These are phyloP conservation scores for Thielaviopsis populi DNA, from an alignment of 2,329 filamentous ascomycete species.

Conservation along the genomic window DNA sequence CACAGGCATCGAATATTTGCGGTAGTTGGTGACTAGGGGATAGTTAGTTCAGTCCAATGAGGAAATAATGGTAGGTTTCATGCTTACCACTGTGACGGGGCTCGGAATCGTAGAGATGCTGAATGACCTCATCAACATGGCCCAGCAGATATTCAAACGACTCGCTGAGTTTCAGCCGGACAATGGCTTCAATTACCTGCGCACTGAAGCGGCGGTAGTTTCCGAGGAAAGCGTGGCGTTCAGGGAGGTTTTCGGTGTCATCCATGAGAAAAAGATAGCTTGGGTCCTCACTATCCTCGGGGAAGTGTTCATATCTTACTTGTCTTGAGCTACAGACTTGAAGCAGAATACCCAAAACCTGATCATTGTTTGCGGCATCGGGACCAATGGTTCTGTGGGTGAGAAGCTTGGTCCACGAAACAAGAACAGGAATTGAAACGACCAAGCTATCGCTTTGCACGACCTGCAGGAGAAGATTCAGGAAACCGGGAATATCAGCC, in stretches of 20 bases:
- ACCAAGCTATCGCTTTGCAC: constrained; percentile 76
- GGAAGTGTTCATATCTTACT: constrained; percentile 74
- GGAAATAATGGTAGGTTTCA: not conserved
- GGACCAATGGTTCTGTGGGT: constrained; percentile 52
- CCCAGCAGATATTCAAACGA: constrained; percentile 78
- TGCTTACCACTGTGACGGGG: constrained; percentile 49
- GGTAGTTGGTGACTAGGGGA: constrained; percentile 38
- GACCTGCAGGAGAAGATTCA: constrained; percentile 65
- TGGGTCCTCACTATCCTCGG: constrained; percentile 65
- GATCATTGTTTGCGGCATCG: constrained; percentile 41
- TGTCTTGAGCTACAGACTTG: constrained; percentile 72
- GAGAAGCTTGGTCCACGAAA: constrained; percentile 76
- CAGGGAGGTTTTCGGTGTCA: constrained; percentile 87
- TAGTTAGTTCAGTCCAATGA: not conserved
- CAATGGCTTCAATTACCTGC: constrained; percentile 74
- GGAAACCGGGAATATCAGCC: constrained; percentile 55
- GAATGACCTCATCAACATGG: constrained; percentile 58
- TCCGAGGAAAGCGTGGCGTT: constrained; percentile 85
- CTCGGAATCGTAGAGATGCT: constrained; percentile 58
- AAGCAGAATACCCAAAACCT: constrained; percentile 59
- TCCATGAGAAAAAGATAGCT: constrained; percentile 73
- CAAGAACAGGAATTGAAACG: constrained; percentile 82
- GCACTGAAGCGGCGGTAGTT: constrained; percentile 89
- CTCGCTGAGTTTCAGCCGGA: constrained; percentile 65
- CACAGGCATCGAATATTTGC: constrained; percentile 55